Evolutionary conservation across 306 rosid genomes (phyloP), one percentile per base, ranked within the genome.

Genomic region (Corylus americana): DNA sequence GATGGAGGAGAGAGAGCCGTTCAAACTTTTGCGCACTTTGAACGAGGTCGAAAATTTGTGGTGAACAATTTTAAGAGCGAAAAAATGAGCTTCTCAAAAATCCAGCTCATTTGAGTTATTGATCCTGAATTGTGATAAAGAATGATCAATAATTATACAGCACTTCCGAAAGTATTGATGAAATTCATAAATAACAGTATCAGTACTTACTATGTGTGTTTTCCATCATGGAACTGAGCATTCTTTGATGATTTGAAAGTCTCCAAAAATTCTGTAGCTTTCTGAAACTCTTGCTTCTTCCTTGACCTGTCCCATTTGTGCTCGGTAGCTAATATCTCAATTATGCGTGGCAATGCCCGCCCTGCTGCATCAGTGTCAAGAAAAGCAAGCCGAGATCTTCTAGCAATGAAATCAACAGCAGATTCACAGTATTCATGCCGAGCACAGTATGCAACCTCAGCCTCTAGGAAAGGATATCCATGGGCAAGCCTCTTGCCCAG

Each of bases 381-480:
- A 85, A 96, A 96, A 74, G 99, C 98, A 31, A 96, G 98, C 74
- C 98, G 93, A 70, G 90, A 88, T 86, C 99, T 91, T 77, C 99
- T 87, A 47, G 99, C 99, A 68, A 96, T 93, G 89, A 96, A 96
- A 80, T 96, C 99, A 47, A 93, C 78, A 22, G 99, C 96, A 72
- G 98, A 93, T 86, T 93, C 97, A 70, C 99, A 96, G 81, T 91
- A 96, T 83, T 96, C 99, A 59, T 93, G 81, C 31, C 99, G 94
- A 51, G 99, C 99, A 82, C 99, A 93, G 87, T 91, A 96, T 4
- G 99, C 99, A 74, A 96, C 99, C 88, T 96, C 99, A 13, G 99
- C 99, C 87, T 96, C 99, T 71, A 96, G 88, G 83, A 83, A 90
- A 18, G 99, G 98, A 86, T 96, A 91, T 73, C 99, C 93, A 66